Conservation (phyloP, 352 stramenopile genomes). For the Phytophthora europaea region DNA sequence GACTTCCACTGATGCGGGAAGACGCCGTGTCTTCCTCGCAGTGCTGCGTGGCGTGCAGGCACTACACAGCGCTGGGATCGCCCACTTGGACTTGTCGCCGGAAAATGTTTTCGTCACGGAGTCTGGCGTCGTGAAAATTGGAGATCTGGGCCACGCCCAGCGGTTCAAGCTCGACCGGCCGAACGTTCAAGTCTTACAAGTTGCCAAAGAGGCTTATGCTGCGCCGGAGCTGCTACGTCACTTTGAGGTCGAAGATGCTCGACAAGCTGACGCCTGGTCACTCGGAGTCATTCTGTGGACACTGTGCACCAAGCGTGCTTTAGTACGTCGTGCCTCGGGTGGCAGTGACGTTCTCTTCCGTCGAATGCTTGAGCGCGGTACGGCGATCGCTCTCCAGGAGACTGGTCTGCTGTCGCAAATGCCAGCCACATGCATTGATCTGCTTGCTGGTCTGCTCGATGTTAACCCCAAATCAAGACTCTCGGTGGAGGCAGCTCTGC, state of each 20-base stretch:
- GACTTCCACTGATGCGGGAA: constrained; percentile 48
- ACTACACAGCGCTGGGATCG: constrained; percentile 88
- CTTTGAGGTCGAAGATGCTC: constrained; percentile 47
- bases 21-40: constrained; percentile 64
- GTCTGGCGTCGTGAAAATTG: constrained; percentile 80
- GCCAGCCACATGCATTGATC: constrained; percentile 45
- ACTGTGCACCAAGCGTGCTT: constrained; percentile 68
- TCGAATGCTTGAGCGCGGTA: constrained; percentile 46
- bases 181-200: constrained; percentile 33
- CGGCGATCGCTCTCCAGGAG: constrained; percentile 37
- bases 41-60: constrained; percentile 89
- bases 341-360: constrained; percentile 65
- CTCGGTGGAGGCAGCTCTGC: constrained; percentile 58
- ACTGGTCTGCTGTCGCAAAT: constrained; percentile 35
- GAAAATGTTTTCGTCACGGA: constrained; percentile 95
- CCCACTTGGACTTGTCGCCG: constrained; percentile 95
- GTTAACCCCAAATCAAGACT: constrained; percentile 55
- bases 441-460: constrained; percentile 63
- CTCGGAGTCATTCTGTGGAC: constrained; percentile 80
- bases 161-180: constrained; percentile 35
- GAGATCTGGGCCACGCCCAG: constrained; percentile 92
- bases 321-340: constrained; percentile 51
- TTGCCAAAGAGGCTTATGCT: constrained; percentile 77
- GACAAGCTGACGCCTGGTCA: constrained; percentile 76
- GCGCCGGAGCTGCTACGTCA: constrained; percentile 66